Percentiles rank a stretch among this genome's conserved stretches.
Evolutionary conservation across 306 rosid genomes (phyloP).

Genomic region (Trifolium subterraneum): DNA sequence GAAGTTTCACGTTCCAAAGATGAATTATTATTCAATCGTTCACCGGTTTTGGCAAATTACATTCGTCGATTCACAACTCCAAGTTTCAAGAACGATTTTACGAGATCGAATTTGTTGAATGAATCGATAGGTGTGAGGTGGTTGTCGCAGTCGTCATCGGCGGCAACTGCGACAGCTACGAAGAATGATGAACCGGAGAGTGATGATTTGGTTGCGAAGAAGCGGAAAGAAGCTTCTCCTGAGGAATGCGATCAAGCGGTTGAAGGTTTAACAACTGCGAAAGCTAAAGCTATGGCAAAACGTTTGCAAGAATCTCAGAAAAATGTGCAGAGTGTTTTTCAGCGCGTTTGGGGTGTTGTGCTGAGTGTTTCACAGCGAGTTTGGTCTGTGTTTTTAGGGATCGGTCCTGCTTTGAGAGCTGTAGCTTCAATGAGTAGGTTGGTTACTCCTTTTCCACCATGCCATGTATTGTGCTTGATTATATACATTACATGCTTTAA

Average conservation of each 20-base stretch:
- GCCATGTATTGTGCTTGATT: neutral
- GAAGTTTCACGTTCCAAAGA: constrained; percentile 28
- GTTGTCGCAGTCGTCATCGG: constrained; percentile 46
- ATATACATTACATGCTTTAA: neutral
- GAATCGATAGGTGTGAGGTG: constrained; percentile 47
- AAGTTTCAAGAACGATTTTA: constrained; percentile 37
- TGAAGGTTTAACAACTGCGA: constrained; percentile 75
- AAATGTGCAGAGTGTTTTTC: constrained; percentile 47
- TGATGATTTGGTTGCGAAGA: constrained; percentile 50
- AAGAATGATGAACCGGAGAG: constrained; percentile 53
- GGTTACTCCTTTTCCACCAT: constrained; percentile 18
- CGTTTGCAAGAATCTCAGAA: constrained; percentile 64
- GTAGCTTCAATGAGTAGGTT: constrained; percentile 92
- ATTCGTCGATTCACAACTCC: constrained; percentile 18
- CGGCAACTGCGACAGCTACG: constrained; percentile 47
- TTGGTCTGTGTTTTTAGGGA: constrained; percentile 69
- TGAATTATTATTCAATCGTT: constrained; percentile 34
- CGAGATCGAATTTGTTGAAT: constrained; percentile 11
- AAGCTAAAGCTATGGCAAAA: constrained; percentile 90
- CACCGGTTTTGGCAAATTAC: constrained; percentile 39
- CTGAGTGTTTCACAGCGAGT: constrained; percentile 52
- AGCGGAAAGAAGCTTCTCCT: constrained; percentile 83
- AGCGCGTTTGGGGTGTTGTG: constrained; percentile 38
- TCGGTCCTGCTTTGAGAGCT: constrained; percentile 83
- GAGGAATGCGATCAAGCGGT: constrained; percentile 98